phyloP scores from a whole-genome alignment of 192 early-diverging fungal species.

The Podila epicladia region DNA sequence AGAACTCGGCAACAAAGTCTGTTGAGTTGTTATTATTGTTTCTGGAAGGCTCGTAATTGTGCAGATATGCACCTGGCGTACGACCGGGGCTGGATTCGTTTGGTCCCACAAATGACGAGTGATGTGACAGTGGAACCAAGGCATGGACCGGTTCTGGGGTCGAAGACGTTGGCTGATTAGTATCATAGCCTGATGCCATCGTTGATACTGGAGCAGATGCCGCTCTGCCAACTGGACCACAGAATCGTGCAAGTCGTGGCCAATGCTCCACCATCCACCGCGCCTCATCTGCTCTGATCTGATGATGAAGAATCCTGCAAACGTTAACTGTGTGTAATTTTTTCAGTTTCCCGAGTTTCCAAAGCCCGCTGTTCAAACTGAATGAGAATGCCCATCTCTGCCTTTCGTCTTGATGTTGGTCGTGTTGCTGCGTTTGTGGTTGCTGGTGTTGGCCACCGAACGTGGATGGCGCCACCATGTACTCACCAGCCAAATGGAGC shows the following conservation, averaged over 20 bases:
- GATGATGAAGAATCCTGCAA: constrained; percentile 7
- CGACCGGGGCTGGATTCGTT: too few species aligned
- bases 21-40: too few species aligned
- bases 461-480: background rate
- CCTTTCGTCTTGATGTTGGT: background rate
- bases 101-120: too few species aligned
- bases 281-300: constrained; percentile 4
- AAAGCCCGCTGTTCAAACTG: constrained; percentile 9
- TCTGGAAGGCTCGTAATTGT: too few species aligned
- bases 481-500: constrained; percentile 18
- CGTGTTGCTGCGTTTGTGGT: background rate
- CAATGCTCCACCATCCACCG: constrained; percentile 25
- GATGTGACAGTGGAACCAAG: too few species aligned
- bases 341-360: constrained; percentile 2
- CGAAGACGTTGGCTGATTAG: too few species aligned
- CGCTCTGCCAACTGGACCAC: background rate
- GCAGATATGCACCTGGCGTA: too few species aligned
- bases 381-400: constrained; percentile 24
- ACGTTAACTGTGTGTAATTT: constrained; percentile 6
- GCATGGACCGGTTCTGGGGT: too few species aligned
- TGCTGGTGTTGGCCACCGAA: background rate
- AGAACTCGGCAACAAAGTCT: too few species aligned
- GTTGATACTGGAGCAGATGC: too few species aligned
- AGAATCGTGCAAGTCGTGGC: background rate
- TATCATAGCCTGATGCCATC: too few species aligned